Percentiles rank a stretch among this genome's conserved stretches.
phyloP scores from a whole-genome alignment of 208 protist genomes.

The Acanthamoeba lenticulata region DNA sequence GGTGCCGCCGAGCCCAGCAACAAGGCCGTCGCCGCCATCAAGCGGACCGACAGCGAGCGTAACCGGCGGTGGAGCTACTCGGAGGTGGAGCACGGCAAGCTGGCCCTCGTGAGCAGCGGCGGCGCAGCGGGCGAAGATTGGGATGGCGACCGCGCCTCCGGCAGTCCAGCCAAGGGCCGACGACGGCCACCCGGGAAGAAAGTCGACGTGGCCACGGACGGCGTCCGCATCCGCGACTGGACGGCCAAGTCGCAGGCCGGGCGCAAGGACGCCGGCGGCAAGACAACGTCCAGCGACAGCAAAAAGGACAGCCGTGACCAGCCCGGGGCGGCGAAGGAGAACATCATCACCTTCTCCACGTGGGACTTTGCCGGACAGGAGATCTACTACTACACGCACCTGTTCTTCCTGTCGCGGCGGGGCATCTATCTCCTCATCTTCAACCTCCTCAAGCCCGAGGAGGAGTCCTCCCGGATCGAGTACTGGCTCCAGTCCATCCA shows the following conservation, averaged over 20 bases:
- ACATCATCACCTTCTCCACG: constrained; percentile 60
- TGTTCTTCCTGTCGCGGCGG: constrained; percentile 40
- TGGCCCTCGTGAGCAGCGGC: background rate
- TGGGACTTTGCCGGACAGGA: constrained; percentile 66
- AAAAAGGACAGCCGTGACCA: background rate
- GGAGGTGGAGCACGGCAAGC: constrained; percentile 41
- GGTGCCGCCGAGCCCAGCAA: background rate
- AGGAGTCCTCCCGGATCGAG: constrained; percentile 6
- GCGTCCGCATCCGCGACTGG: constrained; percentile 37
- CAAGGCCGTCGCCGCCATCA: background rate
- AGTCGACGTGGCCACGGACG: constrained; percentile 50
- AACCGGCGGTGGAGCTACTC: constrained; percentile 32
- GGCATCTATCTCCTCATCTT: constrained; percentile 60
- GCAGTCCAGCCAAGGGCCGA: background rate
- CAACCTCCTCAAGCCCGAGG: constrained; percentile 59
- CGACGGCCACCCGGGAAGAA: background rate
- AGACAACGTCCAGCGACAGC: background rate
- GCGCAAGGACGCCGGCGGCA: background rate
- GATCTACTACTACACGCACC: constrained; percentile 66
- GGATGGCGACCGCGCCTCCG: background rate
- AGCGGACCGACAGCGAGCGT: constrained; percentile 18
- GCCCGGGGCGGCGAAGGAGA: background rate
- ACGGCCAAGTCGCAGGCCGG: background rate
- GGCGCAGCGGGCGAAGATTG: background rate
- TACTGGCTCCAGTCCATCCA: constrained; percentile 69